These are phyloP conservation scores for Phytophthora agathidicida DNA, from an alignment of 352 stramenopile species.

Conservation along the genomic window DNA sequence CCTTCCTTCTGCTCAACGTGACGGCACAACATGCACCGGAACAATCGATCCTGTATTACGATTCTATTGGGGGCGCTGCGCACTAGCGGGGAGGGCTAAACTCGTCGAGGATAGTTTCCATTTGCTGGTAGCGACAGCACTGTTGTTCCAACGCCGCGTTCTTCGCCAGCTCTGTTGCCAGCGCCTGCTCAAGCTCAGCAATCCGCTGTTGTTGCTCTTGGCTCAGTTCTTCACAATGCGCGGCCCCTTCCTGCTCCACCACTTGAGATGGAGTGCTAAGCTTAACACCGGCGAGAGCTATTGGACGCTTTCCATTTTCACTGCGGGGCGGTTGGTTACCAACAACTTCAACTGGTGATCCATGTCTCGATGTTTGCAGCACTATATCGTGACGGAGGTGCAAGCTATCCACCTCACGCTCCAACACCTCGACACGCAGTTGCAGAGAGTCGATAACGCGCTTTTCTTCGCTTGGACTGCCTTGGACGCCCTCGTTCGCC, in stretches of 20 bases:
- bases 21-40: conserved; percentile 1
- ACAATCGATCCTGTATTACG: too few relatives aligned
- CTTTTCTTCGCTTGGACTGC: background rate
- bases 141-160: conserved; percentile 14
- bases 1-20: background rate
- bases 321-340: background rate
- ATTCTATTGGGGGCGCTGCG: background rate
- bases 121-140: conserved; percentile 5
- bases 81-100: background rate
- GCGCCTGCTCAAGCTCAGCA: conserved; percentile 10
- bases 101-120: conserved; percentile 9
- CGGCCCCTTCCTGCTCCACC: conserved; percentile 3
- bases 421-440: conserved; percentile 28
- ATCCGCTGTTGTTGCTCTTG: conserved; percentile 19
- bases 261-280: too few relatives aligned
- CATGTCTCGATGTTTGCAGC: conserved; percentile 1
- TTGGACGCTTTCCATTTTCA: background rate
- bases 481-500: background rate
- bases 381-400: conserved; percentile 11
- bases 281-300: background rate
- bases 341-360: background rate
- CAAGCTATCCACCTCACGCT: conserved; percentile 26
- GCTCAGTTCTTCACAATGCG: background rate
- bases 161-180: conserved; percentile 7
- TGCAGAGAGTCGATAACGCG: conserved; percentile 9